Percentiles rank a stretch among this genome's conserved stretches.
Evolutionary conservation across 495 filamentous ascomycete genomes (phyloP).

Genomic region (Baudoinia panamericana): DNA sequence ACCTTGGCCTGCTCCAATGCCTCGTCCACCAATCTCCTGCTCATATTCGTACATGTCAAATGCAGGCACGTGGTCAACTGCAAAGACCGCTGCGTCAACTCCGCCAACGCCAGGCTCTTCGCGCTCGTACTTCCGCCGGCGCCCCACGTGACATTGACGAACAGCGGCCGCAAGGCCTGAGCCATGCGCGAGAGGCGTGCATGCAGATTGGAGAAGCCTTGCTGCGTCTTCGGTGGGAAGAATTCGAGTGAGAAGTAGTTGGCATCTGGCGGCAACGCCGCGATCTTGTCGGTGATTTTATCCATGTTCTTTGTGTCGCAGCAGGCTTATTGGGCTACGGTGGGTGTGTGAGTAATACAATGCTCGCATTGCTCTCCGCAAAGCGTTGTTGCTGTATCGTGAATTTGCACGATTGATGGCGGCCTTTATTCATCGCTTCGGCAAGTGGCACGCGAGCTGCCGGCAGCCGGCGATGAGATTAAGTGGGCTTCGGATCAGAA

Average conservation of each 20-base stretch:
- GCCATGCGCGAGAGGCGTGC: conserved; percentile 93
- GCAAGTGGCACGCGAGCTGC: too few species aligned
- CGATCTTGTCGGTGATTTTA: conserved; percentile 94
- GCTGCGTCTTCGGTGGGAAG: conserved; percentile 85
- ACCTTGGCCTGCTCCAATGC: conserved; percentile 83
- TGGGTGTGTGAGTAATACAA: conserved; percentile 8
- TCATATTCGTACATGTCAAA: conserved; percentile 97
- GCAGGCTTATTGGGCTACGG: conserved; percentile 10
- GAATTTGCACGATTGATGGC: too few species aligned
- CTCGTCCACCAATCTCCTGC: conserved; percentile 66
- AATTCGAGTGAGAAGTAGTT: conserved; percentile 96
- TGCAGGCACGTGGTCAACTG: conserved; percentile 91
- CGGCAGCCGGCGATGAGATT: too few species aligned
- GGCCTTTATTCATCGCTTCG: too few species aligned
- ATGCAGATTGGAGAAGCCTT: conserved; percentile 84
- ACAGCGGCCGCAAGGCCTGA: conserved; percentile 73
- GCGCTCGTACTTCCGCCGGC: conserved; percentile 82
- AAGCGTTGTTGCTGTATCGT: too few species aligned
- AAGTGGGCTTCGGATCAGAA: too few species aligned
- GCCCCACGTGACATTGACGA: conserved; percentile 97
- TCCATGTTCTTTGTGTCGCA: conserved; percentile 32
- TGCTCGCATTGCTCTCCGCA: conserved; percentile 9
- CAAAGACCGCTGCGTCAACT: conserved; percentile 84
- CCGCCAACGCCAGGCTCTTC: conserved; percentile 86
- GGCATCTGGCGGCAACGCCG: conserved; percentile 65